Base-by-base conservation (phyloP, 2,329 filamentous ascomycete species). In the Ilyonectria destructans region DNA sequence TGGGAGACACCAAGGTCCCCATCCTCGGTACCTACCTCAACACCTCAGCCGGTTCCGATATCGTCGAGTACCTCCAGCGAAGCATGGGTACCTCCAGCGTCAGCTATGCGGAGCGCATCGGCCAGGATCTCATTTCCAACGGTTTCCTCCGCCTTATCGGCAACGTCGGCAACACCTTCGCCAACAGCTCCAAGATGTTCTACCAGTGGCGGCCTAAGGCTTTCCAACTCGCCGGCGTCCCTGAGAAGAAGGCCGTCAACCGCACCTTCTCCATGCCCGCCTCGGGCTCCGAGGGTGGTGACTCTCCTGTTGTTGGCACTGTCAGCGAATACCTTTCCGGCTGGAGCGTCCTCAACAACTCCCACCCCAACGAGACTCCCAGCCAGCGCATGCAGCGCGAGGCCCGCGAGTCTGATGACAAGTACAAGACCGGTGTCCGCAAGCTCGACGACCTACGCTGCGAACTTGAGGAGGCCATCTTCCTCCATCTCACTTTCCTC, bases 141-240 rank as follows among this genome's bases (percentile, higher is more conserved):
- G 96, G 96, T 43, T 96, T 98, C 78, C 85, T 99, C 77, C 91
- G 96, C 58, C 86, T 99, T 60, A 90, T 99, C 69, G 96, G 96
- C 71, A 98, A 96, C 76, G 95, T 99, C 61, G 96, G 96, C 68
- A 98, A 90, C 82, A 94, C 92, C 1, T 99, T 99, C 79, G 95
- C 96, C 75, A 99, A 99, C 83, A 98, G 95, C 86, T 97, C 95
- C 71, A 94, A 93, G 82, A 93, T 98, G 90, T 96, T 93, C 80
- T 99, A 99, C 81, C 96, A 99, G 81, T 99, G 96, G 96, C 92
- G 94, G 62, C 90, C 95, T 8, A 97, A 94, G 83, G 92, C 93
- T 6, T 99, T 98, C 84, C 91, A 97, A 78, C 81, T 96, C 64
- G 91, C 94, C 29, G 96, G 95, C 23, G 86, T 97, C 60, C 95